phyloP scores from a whole-genome alignment of 495 filamentous ascomycete genomes.

The Penicillium fimorum region DNA sequence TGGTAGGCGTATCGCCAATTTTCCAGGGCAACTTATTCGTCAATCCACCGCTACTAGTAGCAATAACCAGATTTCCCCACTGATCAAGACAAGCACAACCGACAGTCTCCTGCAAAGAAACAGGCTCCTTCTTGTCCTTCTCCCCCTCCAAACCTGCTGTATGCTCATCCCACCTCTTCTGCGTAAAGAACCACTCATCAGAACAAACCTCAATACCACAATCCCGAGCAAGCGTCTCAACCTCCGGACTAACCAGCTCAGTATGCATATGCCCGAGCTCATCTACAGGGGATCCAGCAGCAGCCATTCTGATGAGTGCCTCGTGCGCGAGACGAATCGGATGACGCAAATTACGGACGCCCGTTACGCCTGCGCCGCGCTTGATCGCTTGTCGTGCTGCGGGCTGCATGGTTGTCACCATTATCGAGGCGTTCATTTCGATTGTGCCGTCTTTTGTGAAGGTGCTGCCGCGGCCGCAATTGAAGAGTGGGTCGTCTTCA shows the following conservation, averaged over 20 bases:
- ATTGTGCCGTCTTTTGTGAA: constrained; percentile 80
- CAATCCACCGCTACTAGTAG: constrained; percentile 83
- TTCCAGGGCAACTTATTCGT: constrained; percentile 86
- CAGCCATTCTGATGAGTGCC: constrained; percentile 56
- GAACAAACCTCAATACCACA: constrained; percentile 71
- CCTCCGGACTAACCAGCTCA: constrained; percentile 62
- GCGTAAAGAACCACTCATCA: constrained; percentile 74
- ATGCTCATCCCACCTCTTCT: constrained; percentile 82
- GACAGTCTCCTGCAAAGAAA: constrained; percentile 68
- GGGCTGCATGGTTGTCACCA: constrained; percentile 58
- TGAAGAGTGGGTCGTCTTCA: constrained; percentile 83
- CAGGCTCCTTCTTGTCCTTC: constrained; percentile 22
- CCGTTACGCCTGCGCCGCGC: constrained; percentile 72
- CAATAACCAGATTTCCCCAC: constrained; percentile 69
- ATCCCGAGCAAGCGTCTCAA: constrained; percentile 61
- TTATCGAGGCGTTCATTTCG: constrained; percentile 87
- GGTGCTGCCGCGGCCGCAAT: constrained; percentile 80
- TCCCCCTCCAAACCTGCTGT: constrained; percentile 58
- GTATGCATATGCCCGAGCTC: constrained; percentile 59
- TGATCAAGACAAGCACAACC: constrained; percentile 78
- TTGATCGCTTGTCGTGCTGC: constrained; percentile 52
- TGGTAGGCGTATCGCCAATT: constrained; percentile 83
- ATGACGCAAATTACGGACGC: constrained; percentile 70
- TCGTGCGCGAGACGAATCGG: constrained; percentile 74
- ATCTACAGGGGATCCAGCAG: constrained; percentile 28